Base-by-base conservation (phyloP, 495 filamentous ascomycete species). In the Margaritispora aquatica region DNA sequence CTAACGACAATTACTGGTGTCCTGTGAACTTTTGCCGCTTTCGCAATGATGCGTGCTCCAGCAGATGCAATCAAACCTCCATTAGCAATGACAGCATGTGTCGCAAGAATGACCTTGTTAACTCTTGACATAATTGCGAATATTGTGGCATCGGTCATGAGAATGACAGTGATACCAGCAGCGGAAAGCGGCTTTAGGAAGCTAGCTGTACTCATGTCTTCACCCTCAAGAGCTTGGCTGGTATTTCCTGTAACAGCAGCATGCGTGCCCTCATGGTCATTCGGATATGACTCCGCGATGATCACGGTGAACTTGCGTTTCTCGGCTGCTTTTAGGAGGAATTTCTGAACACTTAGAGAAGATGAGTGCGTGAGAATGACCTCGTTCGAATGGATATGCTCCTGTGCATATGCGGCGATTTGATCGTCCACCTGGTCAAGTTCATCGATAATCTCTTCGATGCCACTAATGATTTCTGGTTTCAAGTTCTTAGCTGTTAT, bases 61-160 rank as follows among this genome's bases (percentile, higher is more conserved):
- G 88, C 84, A 17, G 90, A 84, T 13, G 89, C 89, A 17, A 96
- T 78, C 23, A 94, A 76, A 15, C 88, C 89, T 36, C 92, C 92
- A 66, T 93, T 92, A 34, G 89, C 89, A 36, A 92, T 84, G 38
- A 96, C 88, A 17, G 86, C 87, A 66, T 92, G 88, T 9, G 91
- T 90, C 22, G 87, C 84, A 23, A 97, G 78, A 29, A 97, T 88
- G 60, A 97, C 92, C 76, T 96, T 96, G 77, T 92, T 95, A 66
- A 96, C 89, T 54, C 85, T 84, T 0, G 92, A 88, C 88, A 97
- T 97, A 56, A 96, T 83, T 5, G 92, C 92, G 73, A 90, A 93
- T 36, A 94, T 82, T 13, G 88, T 87, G 11, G 88, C 87, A 69
- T 92, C 90, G 21, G 92, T 85, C 36, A 96, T 86, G 26, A 89